Conservation (phyloP, 2,329 filamentous ascomycete genomes). For the Xylariaceae sp. region DNA sequence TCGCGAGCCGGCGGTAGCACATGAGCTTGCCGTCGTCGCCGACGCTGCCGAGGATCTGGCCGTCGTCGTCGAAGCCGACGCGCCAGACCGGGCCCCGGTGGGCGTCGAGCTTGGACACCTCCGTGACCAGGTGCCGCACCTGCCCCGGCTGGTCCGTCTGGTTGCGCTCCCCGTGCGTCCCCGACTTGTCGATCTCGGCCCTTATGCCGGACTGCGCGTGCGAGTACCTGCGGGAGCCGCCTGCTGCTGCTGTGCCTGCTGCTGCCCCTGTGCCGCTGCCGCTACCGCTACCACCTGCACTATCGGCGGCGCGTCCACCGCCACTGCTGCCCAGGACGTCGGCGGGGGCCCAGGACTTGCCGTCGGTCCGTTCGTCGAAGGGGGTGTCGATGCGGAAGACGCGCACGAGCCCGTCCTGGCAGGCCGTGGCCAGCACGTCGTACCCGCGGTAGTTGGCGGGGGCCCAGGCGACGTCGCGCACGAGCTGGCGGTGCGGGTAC, state of each 20-base stretch:
- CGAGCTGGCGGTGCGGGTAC: slow-evolving; percentile 63
- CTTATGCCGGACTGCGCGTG: slow-evolving; percentile 41
- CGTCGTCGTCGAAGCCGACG: slow-evolving; percentile 62
- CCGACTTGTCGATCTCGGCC: slow-evolving; percentile 45
- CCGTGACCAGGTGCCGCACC: slow-evolving; percentile 53
- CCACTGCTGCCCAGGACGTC: slow-evolving; percentile 34
- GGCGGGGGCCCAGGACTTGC: slow-evolving; percentile 40
- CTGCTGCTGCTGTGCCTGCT: too few relatives aligned
- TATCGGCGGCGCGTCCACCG: slow-evolving; percentile 20
- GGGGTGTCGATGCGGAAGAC: slow-evolving; percentile 76
- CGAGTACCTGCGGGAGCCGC: slow-evolving; percentile 17
- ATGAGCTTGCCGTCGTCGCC: slow-evolving; percentile 66
- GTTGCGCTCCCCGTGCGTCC: slow-evolving; percentile 39
- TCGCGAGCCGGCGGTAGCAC: slow-evolving; percentile 53
- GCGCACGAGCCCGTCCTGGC: slow-evolving; percentile 82
- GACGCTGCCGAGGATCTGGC: slow-evolving; percentile 66
- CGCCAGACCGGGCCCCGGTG: slow-evolving; percentile 69
- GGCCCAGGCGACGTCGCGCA: slow-evolving; percentile 87
- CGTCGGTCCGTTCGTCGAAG: slow-evolving; percentile 34
- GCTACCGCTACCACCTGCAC: slow-evolving; percentile 1
- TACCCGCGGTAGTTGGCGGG: slow-evolving; percentile 84
- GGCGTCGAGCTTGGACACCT: slow-evolving; percentile 59
- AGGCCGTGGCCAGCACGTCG: slow-evolving; percentile 85
- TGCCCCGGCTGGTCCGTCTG: slow-evolving; percentile 55
- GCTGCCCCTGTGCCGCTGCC: slow-evolving; percentile 3